Evolutionary conservation across 139 green algal species (phyloP).

Genomic region (Chlorella sorokiniana): DNA sequence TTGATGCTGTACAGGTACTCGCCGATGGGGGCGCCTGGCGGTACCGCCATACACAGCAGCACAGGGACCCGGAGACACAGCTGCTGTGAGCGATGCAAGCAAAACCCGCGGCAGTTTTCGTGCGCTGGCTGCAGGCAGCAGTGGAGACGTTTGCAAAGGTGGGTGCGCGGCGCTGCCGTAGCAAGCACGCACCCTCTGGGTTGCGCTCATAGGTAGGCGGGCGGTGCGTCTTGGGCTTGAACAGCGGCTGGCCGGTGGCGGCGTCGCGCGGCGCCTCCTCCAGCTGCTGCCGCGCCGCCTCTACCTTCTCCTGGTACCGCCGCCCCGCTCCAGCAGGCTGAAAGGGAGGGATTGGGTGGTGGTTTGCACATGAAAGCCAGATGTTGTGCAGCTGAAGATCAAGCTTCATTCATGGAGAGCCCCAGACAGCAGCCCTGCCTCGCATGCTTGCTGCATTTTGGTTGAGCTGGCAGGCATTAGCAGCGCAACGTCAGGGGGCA

Average conservation of each 20-base stretch:
- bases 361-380: background rate
- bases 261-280: slow-evolving; percentile 59
- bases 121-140: too few relatives aligned
- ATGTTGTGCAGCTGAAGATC: too few relatives aligned
- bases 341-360: background rate
- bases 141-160: too few relatives aligned
- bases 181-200: slow-evolving; percentile 9
- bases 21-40: slow-evolving; percentile 51
- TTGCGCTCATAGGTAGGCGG: slow-evolving; percentile 52
- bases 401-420: too few relatives aligned
- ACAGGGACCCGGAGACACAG: background rate
- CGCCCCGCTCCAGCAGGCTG: slow-evolving; percentile 32
- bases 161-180: too few relatives aligned
- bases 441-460: too few relatives aligned
- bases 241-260: slow-evolving; percentile 66
- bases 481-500: too few relatives aligned
- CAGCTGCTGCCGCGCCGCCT: slow-evolving; percentile 42
- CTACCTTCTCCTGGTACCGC: slow-evolving; percentile 58
- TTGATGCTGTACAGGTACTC: slow-evolving; percentile 74
- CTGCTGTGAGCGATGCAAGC: background rate
- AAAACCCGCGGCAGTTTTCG: too few relatives aligned
- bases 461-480: too few relatives aligned
- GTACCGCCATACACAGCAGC: background rate
- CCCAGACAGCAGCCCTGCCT: too few relatives aligned
- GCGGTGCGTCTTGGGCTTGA: slow-evolving; percentile 67